Conservation (phyloP, 1,284 basidiomycete genomes). For the Rhodofomes roseus region DNA sequence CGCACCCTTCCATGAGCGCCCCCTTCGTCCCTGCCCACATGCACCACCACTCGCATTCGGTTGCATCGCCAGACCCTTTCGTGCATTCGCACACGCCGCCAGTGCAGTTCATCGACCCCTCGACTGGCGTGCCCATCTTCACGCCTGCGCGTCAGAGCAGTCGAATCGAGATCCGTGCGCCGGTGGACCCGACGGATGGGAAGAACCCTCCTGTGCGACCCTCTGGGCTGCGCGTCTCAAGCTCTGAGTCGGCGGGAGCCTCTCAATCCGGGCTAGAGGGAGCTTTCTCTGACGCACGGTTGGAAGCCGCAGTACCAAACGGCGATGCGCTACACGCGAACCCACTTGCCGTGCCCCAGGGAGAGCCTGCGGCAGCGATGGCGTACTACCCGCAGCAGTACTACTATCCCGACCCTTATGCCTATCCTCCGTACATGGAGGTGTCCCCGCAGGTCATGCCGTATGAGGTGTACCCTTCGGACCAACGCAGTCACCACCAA, state of each 20-base stretch:
- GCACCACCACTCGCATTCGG: conserved; percentile 41
- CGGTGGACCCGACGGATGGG: conserved; percentile 35
- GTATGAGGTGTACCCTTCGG: conserved; percentile 62
- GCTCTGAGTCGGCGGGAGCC: conserved; percentile 12
- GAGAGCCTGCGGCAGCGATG: conserved; percentile 30
- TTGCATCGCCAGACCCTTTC: conserved; percentile 56
- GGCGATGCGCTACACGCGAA: conserved; percentile 5
- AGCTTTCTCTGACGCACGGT: not conserved
- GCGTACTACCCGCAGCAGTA: conserved; percentile 56
- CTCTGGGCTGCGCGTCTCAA: conserved; percentile 27
- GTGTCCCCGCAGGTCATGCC: conserved; percentile 53
- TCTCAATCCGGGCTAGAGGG: not conserved
- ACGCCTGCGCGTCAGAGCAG: conserved; percentile 67
- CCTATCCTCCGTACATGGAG: conserved; percentile 62
- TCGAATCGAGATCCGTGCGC: conserved; percentile 74
- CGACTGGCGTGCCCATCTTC: conserved; percentile 63
- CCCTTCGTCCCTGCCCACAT: conserved; percentile 54
- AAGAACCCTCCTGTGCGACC: conserved; percentile 33
- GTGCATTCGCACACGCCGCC: conserved; percentile 55
- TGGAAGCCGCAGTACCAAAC: not conserved
- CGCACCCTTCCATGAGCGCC: conserved; percentile 34
- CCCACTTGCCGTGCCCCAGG: conserved; percentile 23
- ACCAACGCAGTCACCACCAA: conserved; percentile 34
- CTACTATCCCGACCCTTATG: conserved; percentile 68
- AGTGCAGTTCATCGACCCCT: conserved; percentile 56